A percentile compares a stretch with the other conserved stretches of the same genome.
Evolutionary conservation across 805 yeast genomes (phyloP).

Genomic region (Nakazawaea ernobii): DNA sequence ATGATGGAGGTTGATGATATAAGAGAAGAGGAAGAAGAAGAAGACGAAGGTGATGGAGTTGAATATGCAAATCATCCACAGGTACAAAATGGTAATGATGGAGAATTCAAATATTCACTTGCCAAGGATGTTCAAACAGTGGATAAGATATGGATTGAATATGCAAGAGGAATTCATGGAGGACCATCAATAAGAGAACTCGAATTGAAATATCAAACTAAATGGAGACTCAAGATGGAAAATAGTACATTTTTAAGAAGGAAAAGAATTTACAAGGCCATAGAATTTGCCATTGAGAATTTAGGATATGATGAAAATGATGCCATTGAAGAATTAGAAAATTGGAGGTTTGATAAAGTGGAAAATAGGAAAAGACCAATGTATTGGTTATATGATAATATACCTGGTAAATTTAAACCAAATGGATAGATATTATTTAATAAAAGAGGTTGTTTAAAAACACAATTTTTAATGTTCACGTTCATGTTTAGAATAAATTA

Average conservation of each 20-base stretch:
- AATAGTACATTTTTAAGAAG: conserved; percentile 31
- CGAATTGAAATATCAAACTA: conserved; percentile 27
- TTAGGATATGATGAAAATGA: conserved; percentile 26
- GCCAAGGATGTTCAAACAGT: conserved; percentile 25
- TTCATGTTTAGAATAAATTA: no score
- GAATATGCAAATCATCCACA: conserved; percentile 8
- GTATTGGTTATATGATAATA: conserved; percentile 26
- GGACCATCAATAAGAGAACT: conserved; percentile 29
- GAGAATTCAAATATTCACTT: conserved; percentile 15
- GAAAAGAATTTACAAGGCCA: conserved; percentile 30
- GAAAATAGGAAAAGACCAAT: conserved; percentile 27
- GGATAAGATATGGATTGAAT: conserved; percentile 31
- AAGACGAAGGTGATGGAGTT: neutral
- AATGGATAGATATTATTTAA: neutral
- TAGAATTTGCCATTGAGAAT: conserved; percentile 24
- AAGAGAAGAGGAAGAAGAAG: neutral
- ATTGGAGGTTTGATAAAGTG: conserved; percentile 23
- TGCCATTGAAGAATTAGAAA: conserved; percentile 28
- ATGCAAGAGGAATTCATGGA: conserved; percentile 29
- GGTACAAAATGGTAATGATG: neutral
- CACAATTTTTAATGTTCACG: no score
- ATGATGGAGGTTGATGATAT: neutral
- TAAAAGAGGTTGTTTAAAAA: no score
- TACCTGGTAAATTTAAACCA: conserved; percentile 20
- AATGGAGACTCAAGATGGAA: conserved; percentile 33